These are phyloP conservation scores for Allium fistulosum DNA, from an alignment of 106 monocot species.

Conservation along the genomic window DNA sequence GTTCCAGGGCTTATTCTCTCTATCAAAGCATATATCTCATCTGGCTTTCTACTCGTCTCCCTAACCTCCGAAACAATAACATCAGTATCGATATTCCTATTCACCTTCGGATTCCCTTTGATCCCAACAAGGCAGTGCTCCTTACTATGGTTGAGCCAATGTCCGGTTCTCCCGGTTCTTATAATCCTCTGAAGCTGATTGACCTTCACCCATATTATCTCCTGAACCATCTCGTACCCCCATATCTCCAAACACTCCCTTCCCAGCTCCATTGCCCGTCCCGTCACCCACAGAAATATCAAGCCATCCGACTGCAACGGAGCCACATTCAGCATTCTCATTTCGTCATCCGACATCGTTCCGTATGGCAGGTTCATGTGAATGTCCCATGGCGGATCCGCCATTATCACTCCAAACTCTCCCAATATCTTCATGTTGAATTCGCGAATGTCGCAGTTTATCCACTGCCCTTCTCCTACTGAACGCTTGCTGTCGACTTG, in stretches of 20 bases:
- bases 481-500: no score
- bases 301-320: slow-evolving; percentile 93
- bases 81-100: slow-evolving; percentile 97
- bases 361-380: slow-evolving; percentile 99
- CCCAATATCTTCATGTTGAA: slow-evolving; percentile 99
- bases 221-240: slow-evolving; percentile 96
- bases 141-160: slow-evolving; percentile 99
- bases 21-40: slow-evolving; percentile 94
- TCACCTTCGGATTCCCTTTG: slow-evolving; percentile 88
- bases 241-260: slow-evolving; percentile 94
- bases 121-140: slow-evolving; percentile 99
- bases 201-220: slow-evolving; percentile 99
- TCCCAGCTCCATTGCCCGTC: slow-evolving; percentile 99
- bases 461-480: no score
- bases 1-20: slow-evolving; percentile 99
- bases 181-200: slow-evolving; percentile 98
- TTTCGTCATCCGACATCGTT: slow-evolving; percentile 99
- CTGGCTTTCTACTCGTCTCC: slow-evolving; percentile 96
- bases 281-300: slow-evolving; percentile 99
- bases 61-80: slow-evolving; percentile 99
- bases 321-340: slow-evolving; percentile 91
- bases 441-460: slow-evolving; percentile 80
- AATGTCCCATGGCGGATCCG: slow-evolving; percentile 99
- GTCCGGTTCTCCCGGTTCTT: slow-evolving; percentile 91
- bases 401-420: slow-evolving; percentile 99